Base-by-base conservation (phyloP, 192 early-diverging fungal genomes). In the Coemansia pectinata region DNA sequence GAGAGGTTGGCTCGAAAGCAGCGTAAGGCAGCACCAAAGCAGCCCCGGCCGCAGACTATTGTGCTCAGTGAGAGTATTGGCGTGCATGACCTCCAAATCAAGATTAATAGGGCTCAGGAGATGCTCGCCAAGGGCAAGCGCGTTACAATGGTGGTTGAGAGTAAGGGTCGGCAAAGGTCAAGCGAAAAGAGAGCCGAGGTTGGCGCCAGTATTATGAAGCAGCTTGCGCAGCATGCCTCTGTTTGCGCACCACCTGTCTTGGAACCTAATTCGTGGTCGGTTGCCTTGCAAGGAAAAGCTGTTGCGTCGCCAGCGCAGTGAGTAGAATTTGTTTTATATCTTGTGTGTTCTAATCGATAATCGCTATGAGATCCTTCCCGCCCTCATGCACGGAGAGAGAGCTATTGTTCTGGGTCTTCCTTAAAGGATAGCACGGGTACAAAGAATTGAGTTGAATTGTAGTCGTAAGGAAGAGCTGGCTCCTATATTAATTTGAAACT, bases 21-120 rank as follows among this genome's bases (percentile, higher is more conserved):
- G 34, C 23, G 40, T 19, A 68, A 39, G 17, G 15, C 33, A 2
- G 48, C 44, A 11, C 52, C 41, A 7, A 48, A 33, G 33, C 55
- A 61, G n/a, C 67, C 59, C 5, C 72, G 76, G 41, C 50, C 38
- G 40, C 79, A 81, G 67, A 31, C 50, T 2, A 25, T 81, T 14
- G 42, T 41, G 29, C 33, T 81, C 47, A 27, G 45, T 2, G 64
- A 47, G 29, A 59, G 14, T 11, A 77, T 82, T 50, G 69, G 62
- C 27, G 48, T 53, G 5, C 71, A 74, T 15, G 79, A 82, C 17
- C 42, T 82, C 7, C 65, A 50, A 25, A 69, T 77, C 40, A 82
- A 82, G 74, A 7, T 73, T 44, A 17, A 33, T 0, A 67, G 62
- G 68, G 52, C 62, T 0, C 12, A 21, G 21, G 65, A 45, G 4